Percentiles rank a stretch among this genome's conserved stretches.
Conservation (phyloP, 1,284 basidiomycete species). For the Leccinum subspadiceum region DNA sequence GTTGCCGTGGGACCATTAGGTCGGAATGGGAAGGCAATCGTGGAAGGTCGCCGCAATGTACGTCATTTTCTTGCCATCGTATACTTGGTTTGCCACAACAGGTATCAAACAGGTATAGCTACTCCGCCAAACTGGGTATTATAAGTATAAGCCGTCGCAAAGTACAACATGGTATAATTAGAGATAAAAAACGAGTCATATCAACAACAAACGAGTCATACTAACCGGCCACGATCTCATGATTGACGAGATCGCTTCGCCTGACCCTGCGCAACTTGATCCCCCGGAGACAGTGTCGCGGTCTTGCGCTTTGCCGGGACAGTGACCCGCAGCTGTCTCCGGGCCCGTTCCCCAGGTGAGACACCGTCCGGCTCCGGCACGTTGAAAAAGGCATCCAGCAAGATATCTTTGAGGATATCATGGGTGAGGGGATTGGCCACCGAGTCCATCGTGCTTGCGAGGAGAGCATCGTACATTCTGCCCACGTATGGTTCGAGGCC, state of each 20-base stretch:
- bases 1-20: constrained; percentile 93
- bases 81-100: constrained; percentile 1
- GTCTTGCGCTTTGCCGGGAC: background rate
- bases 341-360: background rate
- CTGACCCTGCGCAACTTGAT: background rate
- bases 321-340: background rate
- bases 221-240: background rate
- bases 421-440: background rate
- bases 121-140: constrained; percentile 41
- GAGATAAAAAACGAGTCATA: background rate
- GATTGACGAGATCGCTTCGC: background rate
- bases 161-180: background rate
- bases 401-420: background rate
- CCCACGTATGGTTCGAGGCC: background rate
- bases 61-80: constrained; percentile 15
- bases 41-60: constrained; percentile 91
- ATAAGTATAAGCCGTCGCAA: too few relatives aligned
- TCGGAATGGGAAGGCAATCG: constrained; percentile 90
- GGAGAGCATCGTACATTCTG: background rate
- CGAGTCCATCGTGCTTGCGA: too few relatives aligned
- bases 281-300: too few relatives aligned
- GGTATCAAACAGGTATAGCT: constrained; percentile 67
- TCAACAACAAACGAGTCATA: background rate
- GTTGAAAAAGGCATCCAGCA: background rate
- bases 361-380: background rate